Evolutionary conservation across 139 green algal genomes (phyloP).

Genomic region (Astrephomene gubernaculifera): DNA sequence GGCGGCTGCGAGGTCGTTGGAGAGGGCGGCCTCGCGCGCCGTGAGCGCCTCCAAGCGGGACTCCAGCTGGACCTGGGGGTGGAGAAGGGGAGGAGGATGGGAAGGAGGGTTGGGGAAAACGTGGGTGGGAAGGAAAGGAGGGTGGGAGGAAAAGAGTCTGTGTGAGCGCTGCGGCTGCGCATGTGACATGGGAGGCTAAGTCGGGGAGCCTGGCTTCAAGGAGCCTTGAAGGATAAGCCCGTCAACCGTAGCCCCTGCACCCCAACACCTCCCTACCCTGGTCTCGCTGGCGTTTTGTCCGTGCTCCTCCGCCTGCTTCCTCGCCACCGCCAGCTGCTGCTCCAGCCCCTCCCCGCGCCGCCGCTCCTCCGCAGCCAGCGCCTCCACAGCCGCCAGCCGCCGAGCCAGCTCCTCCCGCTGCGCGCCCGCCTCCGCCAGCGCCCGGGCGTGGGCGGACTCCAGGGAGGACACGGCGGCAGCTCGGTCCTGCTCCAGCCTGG

Average conservation of each 20-base stretch:
- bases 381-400: slow-evolving; percentile 26
- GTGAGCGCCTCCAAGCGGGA: neutral
- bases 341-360: slow-evolving; percentile 12
- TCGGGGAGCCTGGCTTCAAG: too few species aligned
- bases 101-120: neutral
- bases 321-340: slow-evolving; percentile 3
- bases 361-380: slow-evolving; percentile 19
- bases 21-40: slow-evolving; percentile 21
- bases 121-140: too few species aligned
- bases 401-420: slow-evolving; percentile 8
- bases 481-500: slow-evolving; percentile 14
- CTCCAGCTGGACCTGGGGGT: slow-evolving; percentile 35
- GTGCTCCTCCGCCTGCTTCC: neutral
- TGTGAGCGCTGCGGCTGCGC: too few species aligned
- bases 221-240: too few species aligned
- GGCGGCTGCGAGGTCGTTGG: neutral
- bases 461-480: neutral
- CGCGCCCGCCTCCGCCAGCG: neutral
- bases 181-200: too few species aligned
- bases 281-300: slow-evolving; percentile 15
- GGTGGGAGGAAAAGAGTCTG: too few species aligned
- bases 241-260: neutral
- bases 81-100: neutral
- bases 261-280: neutral
- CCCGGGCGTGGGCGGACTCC: slow-evolving; percentile 13